Evolutionary conservation across 1,139 yeast species (phyloP), one percentile per base, ranked within the genome.

Genomic region (Candida mesenterica): DNA sequence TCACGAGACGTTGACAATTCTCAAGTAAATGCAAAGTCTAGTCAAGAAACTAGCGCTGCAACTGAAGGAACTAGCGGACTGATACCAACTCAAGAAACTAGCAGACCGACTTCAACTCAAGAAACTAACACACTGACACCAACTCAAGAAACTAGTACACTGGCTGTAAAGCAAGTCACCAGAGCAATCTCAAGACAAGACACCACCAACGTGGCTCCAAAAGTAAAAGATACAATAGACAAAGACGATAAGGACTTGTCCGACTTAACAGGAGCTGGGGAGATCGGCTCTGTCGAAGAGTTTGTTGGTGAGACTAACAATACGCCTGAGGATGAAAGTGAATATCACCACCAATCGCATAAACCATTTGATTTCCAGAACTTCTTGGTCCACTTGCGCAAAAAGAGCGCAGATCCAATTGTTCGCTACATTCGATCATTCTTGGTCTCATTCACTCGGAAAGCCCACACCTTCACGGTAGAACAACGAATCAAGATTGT

Each of bases 361-460:
- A 48, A 68, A 61, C 63, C 84, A 3, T 86, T 88, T 61, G 96
- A 92, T 55, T 92, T 90, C 57, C 96, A 86, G 52, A 65, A 72
- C 16, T 94, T 94, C 54, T 67, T 90, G 25, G 68, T 72, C 5
- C 88, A 84, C 43, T 69, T 94, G 43, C 79, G 83, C 38, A 74
- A 77, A 40, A 82, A 80, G 46, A 69, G 77, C 37, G 96, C 97
- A 2, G 96, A 88, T 41, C 97, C 98, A 0, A 75, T 90, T 28
- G 90, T 92, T 2, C 75, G 90, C 37, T 94, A 90, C 52, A 77
- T 90, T 30, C 78, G 86, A 54, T 89, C 87, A 18, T 83, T 94
- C 50, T 63, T 94, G 32, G 74, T 72, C 22, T 92, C 88, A 39
- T 92, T 92, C 55, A 65, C 74, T 27, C 77, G 80, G 36, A 82